Evolutionary conservation across 129 eudicot genomes (phyloP), one percentile per base, ranked within the genome.

Genomic region (Ambrosia trifida): DNA sequence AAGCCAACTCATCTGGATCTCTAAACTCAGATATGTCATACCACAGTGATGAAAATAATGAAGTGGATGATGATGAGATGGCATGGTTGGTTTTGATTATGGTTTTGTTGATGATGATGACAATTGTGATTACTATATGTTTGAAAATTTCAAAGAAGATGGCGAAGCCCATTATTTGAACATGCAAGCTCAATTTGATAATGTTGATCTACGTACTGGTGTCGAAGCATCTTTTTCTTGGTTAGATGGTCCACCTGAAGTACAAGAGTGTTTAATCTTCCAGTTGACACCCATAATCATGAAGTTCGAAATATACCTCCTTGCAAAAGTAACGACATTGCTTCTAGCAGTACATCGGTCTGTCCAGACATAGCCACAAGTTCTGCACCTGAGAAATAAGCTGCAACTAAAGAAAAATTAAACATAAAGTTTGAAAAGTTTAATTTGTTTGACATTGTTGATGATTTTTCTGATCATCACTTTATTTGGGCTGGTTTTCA

Each of bases 151-250:
- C 12, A 85, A 77, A 20, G 80, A 84, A 40, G 80, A 84, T 59
- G 68, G 69, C 31, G 91, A 78, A 35, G 68, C 78, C 63, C 87
- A 80, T 66, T 86, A 84, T 70, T 69, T 78, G 73, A 77, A 63
- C 56, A 58, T 89, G 89, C 96, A 89, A 82, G 92, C 96, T 5
- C 89, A 89, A 69, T 89, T 89, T 52, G 96, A 89, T 73, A 77
- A 86, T 54, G 87, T 84, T 38, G 82, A 86, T 77, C 79, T 86
- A 78, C 96, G 92, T 79, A 78, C 92, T 51, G 96, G 92, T 20
- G 92, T 86, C 7, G 96, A 89, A 83, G 92, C 87, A 45, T 74
- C 91, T 24, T 78, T 89, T 38, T 78, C 96, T 19, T 86, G 87
- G 89, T 68, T 86, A 18, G 52, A 72, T 33, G 76, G 71, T 40